Evolutionary conservation across 2,329 filamentous ascomycete genomes (phyloP), one percentile per base, ranked within the genome.

Genomic region (Chaetomium strumarium): DNA sequence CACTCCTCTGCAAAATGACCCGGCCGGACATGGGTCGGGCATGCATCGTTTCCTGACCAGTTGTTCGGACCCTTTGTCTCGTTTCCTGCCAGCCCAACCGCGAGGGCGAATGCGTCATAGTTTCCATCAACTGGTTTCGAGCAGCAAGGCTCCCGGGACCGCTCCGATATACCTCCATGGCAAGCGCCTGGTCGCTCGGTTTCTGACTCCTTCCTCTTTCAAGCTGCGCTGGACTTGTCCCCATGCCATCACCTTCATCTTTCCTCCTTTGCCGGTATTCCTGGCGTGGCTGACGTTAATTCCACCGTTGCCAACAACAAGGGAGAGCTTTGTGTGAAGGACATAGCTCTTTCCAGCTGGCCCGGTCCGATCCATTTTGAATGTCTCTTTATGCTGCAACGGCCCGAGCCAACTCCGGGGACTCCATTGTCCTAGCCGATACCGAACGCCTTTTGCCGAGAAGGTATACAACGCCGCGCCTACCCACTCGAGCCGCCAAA

Each of bases 141-240:
- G n/a, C 36, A 17, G 30, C 34, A 30, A 24, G 14, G n/a, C n/a
- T 19, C 16, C 31, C 17, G 20, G 38, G 9, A 43, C 33, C 31
- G 16, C 16, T n/a, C 17, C 49, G 47, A 56, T 58, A 58, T 58
- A 56, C 56, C 43, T 47, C 44, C 44, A 34, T 38, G 38, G 20
- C 46, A 40, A 45, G 50, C 51, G 53, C 51, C 41, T 45, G 24
- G 11, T 10, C 13, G 14, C 44, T 31, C 30, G 36, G 5, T 34
- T 29, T 34, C 34, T 31, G 40, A 17, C 31, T 36, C 42, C 38
- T 52, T 52, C 46, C 45, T 49, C 47, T 43, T 37, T 46, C 52
- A 13, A 14, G 30, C n/a, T 52, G 20, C 29, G 10, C 11, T 30
- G 19, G 33, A 24, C 42, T 31, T 42, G 19, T 24, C 12, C 42